phyloP scores from a whole-genome alignment of 2,329 filamentous ascomycete genomes.

The Cyphellophora europaea region DNA sequence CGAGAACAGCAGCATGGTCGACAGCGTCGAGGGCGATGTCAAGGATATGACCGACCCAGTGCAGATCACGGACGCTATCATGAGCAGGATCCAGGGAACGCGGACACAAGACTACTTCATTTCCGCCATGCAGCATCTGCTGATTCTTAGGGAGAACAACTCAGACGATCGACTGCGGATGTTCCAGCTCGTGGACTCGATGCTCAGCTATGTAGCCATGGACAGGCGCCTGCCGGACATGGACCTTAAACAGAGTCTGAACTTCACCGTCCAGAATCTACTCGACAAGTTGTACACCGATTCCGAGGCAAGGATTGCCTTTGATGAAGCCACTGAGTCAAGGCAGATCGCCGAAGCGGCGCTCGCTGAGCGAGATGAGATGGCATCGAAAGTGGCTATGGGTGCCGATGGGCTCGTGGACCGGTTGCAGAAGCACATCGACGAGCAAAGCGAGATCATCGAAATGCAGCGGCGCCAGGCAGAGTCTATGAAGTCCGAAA shows the following conservation, averaged over 20 bases:
- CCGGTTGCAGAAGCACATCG: conserved; percentile 87
- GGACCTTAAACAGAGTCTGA: conserved; percentile 94
- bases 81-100: conserved; percentile 70
- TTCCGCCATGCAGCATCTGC: conserved; percentile 86
- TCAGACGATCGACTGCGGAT: conserved; percentile 85
- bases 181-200: conserved; percentile 97
- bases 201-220: conserved; percentile 99
- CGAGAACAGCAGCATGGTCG: conserved; percentile 83
- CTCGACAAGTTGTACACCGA: conserved; percentile 95
- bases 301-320: conserved; percentile 81
- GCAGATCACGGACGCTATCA: conserved; percentile 91
- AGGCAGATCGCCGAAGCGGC: conserved; percentile 91
- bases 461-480: conserved; percentile 79
- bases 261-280: conserved; percentile 92
- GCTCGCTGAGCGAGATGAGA: conserved; percentile 92
- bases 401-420: conserved; percentile 89
- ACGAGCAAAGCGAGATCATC: conserved; percentile 84
- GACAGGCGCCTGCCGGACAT: conserved; percentile 90
- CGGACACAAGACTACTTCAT: conserved; percentile 92
- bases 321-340: conserved; percentile 83
- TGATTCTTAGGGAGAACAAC: conserved; percentile 85
- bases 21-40: conserved; percentile 73
- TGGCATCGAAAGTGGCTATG: conserved; percentile 77
- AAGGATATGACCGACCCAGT: conserved; percentile 88
- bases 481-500: conserved; percentile 78